Base-by-base conservation (phyloP, 1,139 yeast species). In the Wickerhamiella infanticola region DNA sequence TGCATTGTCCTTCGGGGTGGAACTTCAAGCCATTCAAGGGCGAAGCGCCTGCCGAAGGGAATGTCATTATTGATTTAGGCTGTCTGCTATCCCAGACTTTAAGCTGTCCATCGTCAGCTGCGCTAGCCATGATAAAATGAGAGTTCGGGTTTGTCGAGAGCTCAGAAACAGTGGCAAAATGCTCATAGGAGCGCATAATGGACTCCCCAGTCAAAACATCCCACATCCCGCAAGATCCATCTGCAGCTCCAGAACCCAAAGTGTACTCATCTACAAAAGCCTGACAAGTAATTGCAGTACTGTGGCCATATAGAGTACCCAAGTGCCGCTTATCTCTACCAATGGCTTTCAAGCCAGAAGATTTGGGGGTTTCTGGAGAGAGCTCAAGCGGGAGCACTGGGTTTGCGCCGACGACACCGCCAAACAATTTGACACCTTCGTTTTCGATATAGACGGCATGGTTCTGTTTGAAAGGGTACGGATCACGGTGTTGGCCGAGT, bases 231-330 rank as follows among this genome's bases (percentile, higher is more conserved):
- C 24, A 35, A 11, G 24, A n/a, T 7, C 39, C 27, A 27, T 46
- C 48, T 5, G 47, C 42, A 3, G 41, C 38, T 11, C 47, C 46
- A 11, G 44, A 44, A 3, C 40, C n/a, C 11, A 46, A 37, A 3
- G 13, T 35, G 24, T 9, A 3, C 38, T 46, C 48, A 39, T 27
- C 29, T 24, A 35, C 7, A 29, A 46, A 46, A 26, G 40, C n/a
- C 18, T 29, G n/a, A 9, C 38, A n/a, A 11, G 36, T 38, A 18
- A 46, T 38, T 3, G 46, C 43, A 8, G 44, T 37, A 6, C 27
- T 24, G 37, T 46, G 48, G 25, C 48, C 48, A 8, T 37, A 7
- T 3, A 46, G 37, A n/a, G 48, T 39, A 9, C 41, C 41, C 11
- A 35, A 24, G 24, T 37, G 38, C 23, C 39, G 41, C 33, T 33